phyloP scores from a whole-genome alignment of 345 rosid genomes.

The Moringa oleifera region DNA sequence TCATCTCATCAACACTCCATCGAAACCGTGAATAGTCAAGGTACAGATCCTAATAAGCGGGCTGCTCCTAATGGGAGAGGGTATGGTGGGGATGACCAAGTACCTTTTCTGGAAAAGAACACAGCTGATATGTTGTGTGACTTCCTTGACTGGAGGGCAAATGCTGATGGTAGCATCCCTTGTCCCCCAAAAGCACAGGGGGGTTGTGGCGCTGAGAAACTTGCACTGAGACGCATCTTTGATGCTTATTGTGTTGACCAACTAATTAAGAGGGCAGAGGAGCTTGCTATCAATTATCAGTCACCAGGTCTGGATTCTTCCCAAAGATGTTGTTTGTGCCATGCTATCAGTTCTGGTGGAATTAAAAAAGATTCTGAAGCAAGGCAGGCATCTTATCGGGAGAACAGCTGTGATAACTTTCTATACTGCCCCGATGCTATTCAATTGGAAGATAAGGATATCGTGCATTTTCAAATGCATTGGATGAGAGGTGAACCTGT shows the following conservation, averaged over 20 bases:
- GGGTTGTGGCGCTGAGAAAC: conserved; percentile 54
- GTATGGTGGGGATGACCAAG: conserved; percentile 13
- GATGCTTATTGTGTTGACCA: conserved; percentile 33
- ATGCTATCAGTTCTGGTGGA: conserved; percentile 13
- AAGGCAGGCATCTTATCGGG: conserved; percentile 42
- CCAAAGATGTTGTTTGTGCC: conserved; percentile 39
- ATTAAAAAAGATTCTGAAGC: conserved; percentile 21
- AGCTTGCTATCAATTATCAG: conserved; percentile 28
- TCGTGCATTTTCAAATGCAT: conserved; percentile 48
- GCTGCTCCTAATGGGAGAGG: conserved; percentile 7
- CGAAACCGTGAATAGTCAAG: conserved; percentile 13
- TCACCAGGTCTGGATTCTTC: conserved; percentile 24
- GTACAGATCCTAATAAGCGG: conserved; percentile 9
- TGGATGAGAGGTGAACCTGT: conserved; percentile 65
- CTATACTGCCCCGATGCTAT: conserved; percentile 44
- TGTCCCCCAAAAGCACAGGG: conserved; percentile 62
- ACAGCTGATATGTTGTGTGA: neutral
- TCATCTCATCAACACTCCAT: conserved; percentile 18
- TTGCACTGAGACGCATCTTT: conserved; percentile 47
- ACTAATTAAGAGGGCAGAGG: conserved; percentile 45
- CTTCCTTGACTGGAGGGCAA: conserved; percentile 38
- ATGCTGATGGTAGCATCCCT: conserved; percentile 41
- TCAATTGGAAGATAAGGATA: conserved; percentile 23
- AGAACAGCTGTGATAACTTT: conserved; percentile 35
- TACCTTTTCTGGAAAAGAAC: neutral